Base-by-base conservation (phyloP, 148 eudicot species). In the Rhododendron vialii region DNA sequence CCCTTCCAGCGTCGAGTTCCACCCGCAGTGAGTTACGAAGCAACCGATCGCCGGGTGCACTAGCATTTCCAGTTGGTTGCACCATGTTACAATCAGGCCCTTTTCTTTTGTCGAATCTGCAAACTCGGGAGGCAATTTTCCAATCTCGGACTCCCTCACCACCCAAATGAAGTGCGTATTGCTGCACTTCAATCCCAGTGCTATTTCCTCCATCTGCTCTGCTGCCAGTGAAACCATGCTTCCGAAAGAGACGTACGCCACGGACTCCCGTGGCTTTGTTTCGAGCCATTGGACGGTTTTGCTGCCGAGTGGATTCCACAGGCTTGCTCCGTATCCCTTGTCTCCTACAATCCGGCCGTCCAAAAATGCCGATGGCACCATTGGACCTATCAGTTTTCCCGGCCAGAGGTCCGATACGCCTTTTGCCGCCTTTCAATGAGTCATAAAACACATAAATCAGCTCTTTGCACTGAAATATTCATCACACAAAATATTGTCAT, bases 1-100 rank as follows among this genome's bases (percentile, higher is more conserved):
- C 57, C 96, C 93, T 83, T 93, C 94, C 0, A 93, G 84, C 0
- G 96, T 93, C 47, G 94, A 93, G 90, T 93, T 92, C 96, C 96
- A 93, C 17, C 93, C 94, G 84, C 96, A 93, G 61, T 93, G 96
- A 14, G 92, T 93, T 77, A 92, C 92, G 22, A 93, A 93, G 55
- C 93, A 92, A 22, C 92, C 93, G 14, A 89, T 87, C 13, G 94
- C 89, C 15, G 61, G 81, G 36, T 93, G 94, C 1, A 92, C 92
- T 7, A 93, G 84, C 45, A 89, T 88, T 85, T 91, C 94, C 2
- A 93, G 87, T 65, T 93, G 94, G 74, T 91, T 91, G 75, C 96
- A 93, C 96, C 96, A 93, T 15, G 93, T 82, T 30, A 93, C 92
- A 11, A 93, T 78, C 51, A 90, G 78, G 57, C 94, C 96, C 75